Evolutionary conservation across 2,329 filamentous ascomycete genomes (phyloP).

Genomic region (Pseudogymnoascus sp.): DNA sequence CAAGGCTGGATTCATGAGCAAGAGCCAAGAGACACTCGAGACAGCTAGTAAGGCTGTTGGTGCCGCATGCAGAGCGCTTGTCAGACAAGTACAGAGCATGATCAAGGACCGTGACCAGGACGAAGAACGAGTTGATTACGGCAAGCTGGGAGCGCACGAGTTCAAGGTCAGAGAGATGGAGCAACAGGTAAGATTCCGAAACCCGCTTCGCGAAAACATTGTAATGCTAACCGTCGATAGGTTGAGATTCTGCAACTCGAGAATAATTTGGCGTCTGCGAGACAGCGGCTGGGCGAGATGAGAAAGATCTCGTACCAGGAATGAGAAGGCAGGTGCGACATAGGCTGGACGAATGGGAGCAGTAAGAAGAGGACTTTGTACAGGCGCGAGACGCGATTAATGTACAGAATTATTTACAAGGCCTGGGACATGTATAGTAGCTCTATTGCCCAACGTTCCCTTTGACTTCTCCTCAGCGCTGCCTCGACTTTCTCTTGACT

Average conservation of each 20-base stretch:
- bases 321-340: constrained; percentile 12
- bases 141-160: constrained; percentile 81
- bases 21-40: constrained; percentile 88
- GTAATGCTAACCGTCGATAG: constrained; percentile 37
- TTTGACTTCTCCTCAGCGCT: too few species aligned
- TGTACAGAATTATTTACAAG: background rate
- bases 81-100: constrained; percentile 88
- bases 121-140: constrained; percentile 80
- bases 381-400: background rate
- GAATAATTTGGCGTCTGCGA: constrained; percentile 71
- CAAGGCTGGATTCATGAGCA: constrained; percentile 97
- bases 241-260: constrained; percentile 96
- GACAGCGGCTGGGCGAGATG: constrained; percentile 89
- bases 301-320: constrained; percentile 40
- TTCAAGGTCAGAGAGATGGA: constrained; percentile 99
- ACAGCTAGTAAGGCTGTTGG: constrained; percentile 89
- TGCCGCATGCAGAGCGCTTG: constrained; percentile 74
- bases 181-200: constrained; percentile 68
- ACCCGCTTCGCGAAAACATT: background rate
- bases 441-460: background rate
- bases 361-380: background rate
- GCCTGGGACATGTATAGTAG: background rate
- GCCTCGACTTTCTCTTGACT: background rate
- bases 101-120: constrained; percentile 80
- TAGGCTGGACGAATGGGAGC: background rate